Conservation (phyloP, 495 filamentous ascomycete species). For the Aspergillus bridgeri region DNA sequence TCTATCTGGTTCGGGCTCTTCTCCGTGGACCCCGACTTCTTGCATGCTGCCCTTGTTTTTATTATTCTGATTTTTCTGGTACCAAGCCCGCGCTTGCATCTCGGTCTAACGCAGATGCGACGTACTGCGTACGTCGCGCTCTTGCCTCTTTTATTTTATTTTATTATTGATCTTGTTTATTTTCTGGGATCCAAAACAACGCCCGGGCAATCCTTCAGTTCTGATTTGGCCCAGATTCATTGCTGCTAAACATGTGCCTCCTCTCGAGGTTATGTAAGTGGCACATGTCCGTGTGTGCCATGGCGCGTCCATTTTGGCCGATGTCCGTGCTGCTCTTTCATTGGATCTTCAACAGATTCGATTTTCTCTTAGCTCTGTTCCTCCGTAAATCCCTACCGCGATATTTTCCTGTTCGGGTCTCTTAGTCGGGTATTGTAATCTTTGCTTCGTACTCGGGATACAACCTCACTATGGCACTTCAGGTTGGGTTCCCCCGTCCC, state of each 20-base stretch:
- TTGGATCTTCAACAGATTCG: background rate
- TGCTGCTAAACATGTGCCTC: background rate
- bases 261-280: background rate
- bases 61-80: background rate
- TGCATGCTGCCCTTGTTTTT: too few species aligned
- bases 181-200: background rate
- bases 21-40: background rate
- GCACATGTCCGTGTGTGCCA: background rate
- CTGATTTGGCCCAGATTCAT: background rate
- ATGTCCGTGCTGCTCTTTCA: background rate
- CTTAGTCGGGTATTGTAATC: constrained; percentile 5
- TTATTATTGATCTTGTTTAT: background rate
- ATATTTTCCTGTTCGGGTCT: background rate
- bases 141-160: background rate
- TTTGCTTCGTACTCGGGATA: constrained; percentile 7
- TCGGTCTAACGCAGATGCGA: background rate
- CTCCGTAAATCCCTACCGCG: background rate
- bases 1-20: background rate
- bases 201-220: background rate
- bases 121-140: background rate
- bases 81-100: constrained; percentile 1
- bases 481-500: too few species aligned
- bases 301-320: background rate
- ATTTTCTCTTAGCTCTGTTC: background rate
- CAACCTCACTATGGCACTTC: background rate